Percentiles rank a stretch among this genome's conserved stretches.
Conservation (phyloP, 2,329 filamentous ascomycete genomes). For the Ascochyta clinopodiicola region DNA sequence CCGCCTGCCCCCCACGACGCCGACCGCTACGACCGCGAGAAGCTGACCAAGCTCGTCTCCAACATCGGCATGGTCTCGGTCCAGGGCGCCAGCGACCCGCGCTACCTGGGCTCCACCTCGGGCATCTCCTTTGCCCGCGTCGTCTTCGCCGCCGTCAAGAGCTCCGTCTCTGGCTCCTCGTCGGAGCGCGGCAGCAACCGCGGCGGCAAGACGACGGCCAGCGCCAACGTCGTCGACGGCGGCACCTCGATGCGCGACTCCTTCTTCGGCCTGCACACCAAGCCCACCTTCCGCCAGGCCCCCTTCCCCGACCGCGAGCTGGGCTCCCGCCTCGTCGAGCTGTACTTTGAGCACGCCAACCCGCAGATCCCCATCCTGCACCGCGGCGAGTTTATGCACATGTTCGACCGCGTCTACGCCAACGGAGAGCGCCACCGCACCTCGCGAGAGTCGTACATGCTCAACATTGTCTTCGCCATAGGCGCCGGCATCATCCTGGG, state of each 20-base stretch:
- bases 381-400: constrained; percentile 84
- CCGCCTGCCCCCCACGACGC: constrained; percentile 43
- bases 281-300: constrained; percentile 83
- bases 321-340: constrained; percentile 72
- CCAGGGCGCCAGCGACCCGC: constrained; percentile 77
- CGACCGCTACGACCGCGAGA: constrained; percentile 64
- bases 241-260: constrained; percentile 91
- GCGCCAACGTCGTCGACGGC: constrained; percentile 58
- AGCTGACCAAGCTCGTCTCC: constrained; percentile 70
- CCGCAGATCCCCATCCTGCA: constrained; percentile 95
- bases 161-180: constrained; percentile 62
- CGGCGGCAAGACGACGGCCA: constrained; percentile 59
- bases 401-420: constrained; percentile 83
- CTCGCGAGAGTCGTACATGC: constrained; percentile 84
- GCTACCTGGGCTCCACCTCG: constrained; percentile 83
- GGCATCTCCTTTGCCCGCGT: constrained; percentile 94
- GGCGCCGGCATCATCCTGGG: constrained; percentile 90
- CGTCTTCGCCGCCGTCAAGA: constrained; percentile 91
- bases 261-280: constrained; percentile 95
- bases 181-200: constrained; percentile 70
- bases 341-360: constrained; percentile 97
- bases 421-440: constrained; percentile 71
- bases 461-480: constrained; percentile 98
- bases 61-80: constrained; percentile 79
- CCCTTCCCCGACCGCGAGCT: constrained; percentile 81